phyloP scores from a whole-genome alignment of 106 monocot species.

The Posidonia australis region DNA sequence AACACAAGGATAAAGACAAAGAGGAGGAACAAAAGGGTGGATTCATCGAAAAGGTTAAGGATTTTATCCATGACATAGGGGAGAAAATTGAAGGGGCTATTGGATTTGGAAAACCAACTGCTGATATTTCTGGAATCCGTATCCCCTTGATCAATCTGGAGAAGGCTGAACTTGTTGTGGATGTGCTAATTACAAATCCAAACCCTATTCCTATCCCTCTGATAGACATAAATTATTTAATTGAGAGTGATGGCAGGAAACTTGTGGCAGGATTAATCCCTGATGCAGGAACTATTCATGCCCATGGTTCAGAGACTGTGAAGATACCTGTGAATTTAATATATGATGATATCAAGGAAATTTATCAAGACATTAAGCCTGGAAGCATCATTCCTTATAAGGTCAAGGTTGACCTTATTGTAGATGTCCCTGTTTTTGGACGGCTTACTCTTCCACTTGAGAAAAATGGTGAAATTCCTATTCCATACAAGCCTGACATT shows the following conservation, averaged over 20 bases:
- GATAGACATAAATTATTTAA: conserved; percentile 61
- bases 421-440: conserved; percentile 62
- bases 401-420: conserved; percentile 47
- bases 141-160: conserved; percentile 56
- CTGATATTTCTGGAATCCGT: conserved; percentile 59
- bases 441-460: conserved; percentile 55
- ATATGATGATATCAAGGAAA: conserved; percentile 62
- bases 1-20: conserved; percentile 23
- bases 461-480: conserved; percentile 63
- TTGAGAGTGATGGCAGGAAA: conserved; percentile 73
- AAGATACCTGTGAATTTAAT: conserved; percentile 63
- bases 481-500: conserved; percentile 75
- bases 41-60: conserved; percentile 75
- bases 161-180: conserved; percentile 57
- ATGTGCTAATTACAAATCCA: conserved; percentile 62
- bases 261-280: conserved; percentile 82
- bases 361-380: conserved; percentile 64
- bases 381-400: conserved; percentile 70
- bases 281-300: conserved; percentile 76
- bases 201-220: conserved; percentile 80
- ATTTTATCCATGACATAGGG: conserved; percentile 80
- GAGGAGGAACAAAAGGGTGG: conserved; percentile 39
- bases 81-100: conserved; percentile 84
- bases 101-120: conserved; percentile 79
- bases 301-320: conserved; percentile 73